Evolutionary conservation across 257 asterid genomes (phyloP), one percentile per base, ranked within the genome.

Genomic region (Forsythia suspensa): DNA sequence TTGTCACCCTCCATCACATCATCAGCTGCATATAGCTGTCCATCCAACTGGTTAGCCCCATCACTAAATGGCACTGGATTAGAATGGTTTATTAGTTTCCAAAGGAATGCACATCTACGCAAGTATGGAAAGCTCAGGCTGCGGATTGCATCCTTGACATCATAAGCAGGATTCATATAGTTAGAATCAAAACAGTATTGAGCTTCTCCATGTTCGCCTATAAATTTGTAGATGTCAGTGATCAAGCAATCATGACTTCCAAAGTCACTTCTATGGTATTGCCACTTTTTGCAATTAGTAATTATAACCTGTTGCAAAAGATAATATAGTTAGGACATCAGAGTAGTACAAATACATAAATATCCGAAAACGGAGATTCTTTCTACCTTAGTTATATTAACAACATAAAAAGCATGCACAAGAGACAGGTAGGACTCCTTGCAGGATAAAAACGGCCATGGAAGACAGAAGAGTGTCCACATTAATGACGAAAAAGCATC

Each of bases 381-480:
- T 37, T 37, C 87, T 77, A 89, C 93, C 93, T 89, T 91, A 76
- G 79, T 83, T 73, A 87, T 70, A 40, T 88, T 76, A 79, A 85
- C 90, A 68, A 81, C 75, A 74, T 96, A 96, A 79, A 92, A 96
- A 67, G 84, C 83, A 84, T 92, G 97, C 78, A 96, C 95, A 83
- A 96, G 96, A 79, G 95, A 87, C 75, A 87, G 73, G 83, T 76
- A 91, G 70, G 99, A 87, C 71, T 94, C 90, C 84, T 87, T 79
- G 93, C 97, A 92, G 74, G 90, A 89, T 81, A 92, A 77, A 44
- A 91, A 82, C 74, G 96, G 96, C 80, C 89, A 78, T 46, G 99
- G 99, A 80, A 96, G 98, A 83, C 99, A 94, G 90, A 91, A 96
- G 21, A 94, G 86, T 12, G 86, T 84, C 99, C 98, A 96, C 99